These are phyloP conservation scores for Cordyceps farinosa DNA, from an alignment of 2,329 filamentous ascomycete species.

Conservation along the genomic window DNA sequence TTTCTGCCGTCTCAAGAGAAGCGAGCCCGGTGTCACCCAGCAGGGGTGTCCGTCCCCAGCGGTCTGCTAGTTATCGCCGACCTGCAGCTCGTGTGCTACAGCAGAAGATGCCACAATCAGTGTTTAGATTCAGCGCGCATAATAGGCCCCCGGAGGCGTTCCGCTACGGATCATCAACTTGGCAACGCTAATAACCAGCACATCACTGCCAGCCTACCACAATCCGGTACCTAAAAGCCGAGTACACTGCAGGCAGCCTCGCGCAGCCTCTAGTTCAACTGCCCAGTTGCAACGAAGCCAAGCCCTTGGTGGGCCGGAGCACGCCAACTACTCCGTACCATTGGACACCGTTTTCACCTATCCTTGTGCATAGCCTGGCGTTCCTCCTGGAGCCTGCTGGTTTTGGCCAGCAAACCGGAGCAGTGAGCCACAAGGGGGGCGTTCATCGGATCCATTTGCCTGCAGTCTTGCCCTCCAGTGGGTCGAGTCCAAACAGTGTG, in stretches of 20 bases:
- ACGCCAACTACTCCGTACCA: neutral
- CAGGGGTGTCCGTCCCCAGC: neutral
- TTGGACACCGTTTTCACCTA: constrained; percentile 20
- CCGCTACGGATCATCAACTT: neutral
- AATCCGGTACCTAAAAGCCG: neutral
- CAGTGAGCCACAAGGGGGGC: neutral
- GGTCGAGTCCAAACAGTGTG: constrained; percentile 6
- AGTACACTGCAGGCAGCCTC: neutral
- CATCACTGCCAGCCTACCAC: neutral
- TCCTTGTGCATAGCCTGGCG: constrained; percentile 6
- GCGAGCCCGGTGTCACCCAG: neutral
- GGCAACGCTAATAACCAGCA: neutral
- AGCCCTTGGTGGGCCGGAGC: neutral
- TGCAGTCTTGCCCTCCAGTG: constrained; percentile 1
- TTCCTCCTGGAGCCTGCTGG: neutral
- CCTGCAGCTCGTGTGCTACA: constrained; percentile 7
- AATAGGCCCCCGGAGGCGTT: neutral
- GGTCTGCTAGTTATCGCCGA: neutral
- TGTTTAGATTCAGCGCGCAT: neutral
- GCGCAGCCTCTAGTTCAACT: neutral
- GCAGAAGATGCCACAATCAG: neutral
- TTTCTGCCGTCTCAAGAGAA: neutral
- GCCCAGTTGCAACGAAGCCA: neutral
- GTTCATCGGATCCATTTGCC: constrained; percentile 8
- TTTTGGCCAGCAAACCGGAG: neutral